Conservation (phyloP, 345 rosid species). For the Salix brachista region DNA sequence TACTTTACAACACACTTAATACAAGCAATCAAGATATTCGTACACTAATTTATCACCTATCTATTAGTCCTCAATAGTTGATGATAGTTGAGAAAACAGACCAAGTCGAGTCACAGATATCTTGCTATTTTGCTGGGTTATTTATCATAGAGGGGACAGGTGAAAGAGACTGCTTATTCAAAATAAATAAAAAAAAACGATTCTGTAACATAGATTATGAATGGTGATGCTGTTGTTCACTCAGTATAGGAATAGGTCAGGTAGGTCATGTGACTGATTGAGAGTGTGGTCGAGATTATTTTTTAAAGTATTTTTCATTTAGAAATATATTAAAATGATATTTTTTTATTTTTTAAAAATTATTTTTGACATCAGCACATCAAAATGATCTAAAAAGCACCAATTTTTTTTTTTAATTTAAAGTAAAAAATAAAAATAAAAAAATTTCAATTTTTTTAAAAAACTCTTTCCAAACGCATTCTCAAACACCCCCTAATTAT, state of each 20-base stretch:
- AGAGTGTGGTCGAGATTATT: too few species aligned
- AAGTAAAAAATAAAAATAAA: too few species aligned
- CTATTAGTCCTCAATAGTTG: not conserved
- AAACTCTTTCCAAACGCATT: too few species aligned
- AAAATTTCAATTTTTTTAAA: too few species aligned
- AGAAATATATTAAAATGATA: too few species aligned
- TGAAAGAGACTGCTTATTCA: not conserved
- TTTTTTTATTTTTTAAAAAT: too few species aligned
- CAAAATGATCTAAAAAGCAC: too few species aligned
- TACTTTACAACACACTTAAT: too few species aligned
- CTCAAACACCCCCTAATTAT: too few species aligned
- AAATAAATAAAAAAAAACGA: not conserved
- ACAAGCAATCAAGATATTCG: not conserved
- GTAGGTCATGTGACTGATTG: not conserved
- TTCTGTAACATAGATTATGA: not conserved
- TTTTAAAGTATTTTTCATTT: too few species aligned
- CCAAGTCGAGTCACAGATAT: not conserved
- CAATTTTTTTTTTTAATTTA: too few species aligned
- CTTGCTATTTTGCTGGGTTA: not conserved
- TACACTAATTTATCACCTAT: not conserved
- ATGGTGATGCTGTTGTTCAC: not conserved
- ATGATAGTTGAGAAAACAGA: not conserved
- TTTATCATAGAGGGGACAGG: not conserved
- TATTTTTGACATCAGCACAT: too few species aligned
- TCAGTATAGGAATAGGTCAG: not conserved